Evolutionary conservation across 2,329 filamentous ascomycete genomes (phyloP).

Genomic region (Venturia pyrina): DNA sequence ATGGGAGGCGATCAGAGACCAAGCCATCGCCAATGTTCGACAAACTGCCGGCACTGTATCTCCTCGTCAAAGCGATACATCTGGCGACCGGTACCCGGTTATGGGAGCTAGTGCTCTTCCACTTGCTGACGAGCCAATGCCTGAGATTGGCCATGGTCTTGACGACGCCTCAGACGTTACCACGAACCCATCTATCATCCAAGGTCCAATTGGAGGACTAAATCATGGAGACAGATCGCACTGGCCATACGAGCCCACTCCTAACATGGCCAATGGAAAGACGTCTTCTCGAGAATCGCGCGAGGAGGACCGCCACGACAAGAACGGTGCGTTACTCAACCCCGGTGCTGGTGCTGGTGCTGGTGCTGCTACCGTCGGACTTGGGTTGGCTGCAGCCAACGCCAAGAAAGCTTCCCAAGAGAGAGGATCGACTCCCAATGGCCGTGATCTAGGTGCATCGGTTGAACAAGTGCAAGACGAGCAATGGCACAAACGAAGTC

Average conservation of each 20-base stretch:
- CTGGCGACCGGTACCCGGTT: constrained; percentile 32
- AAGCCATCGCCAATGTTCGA: constrained; percentile 11
- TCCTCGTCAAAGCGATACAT: constrained; percentile 46
- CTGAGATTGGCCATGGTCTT: constrained; percentile 60
- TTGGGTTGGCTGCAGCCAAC: constrained; percentile 37
- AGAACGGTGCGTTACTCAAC: background rate
- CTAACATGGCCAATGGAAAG: constrained; percentile 27
- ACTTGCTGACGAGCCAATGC: constrained; percentile 58
- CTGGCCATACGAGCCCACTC: constrained; percentile 48
- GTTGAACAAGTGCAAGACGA: constrained; percentile 30
- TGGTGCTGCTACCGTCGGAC: constrained; percentile 38
- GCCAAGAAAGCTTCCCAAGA: constrained; percentile 18
- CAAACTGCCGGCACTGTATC: constrained; percentile 23
- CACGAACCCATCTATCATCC: constrained; percentile 77
- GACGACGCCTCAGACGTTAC: constrained; percentile 55
- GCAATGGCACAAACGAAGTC: constrained; percentile 19
- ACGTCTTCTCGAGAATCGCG: background rate
- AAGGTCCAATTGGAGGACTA: constrained; percentile 57
- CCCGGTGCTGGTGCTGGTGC: constrained; percentile 38
- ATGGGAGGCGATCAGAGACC: constrained; percentile 11
- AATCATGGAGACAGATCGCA: constrained; percentile 38
- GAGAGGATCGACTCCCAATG: background rate
- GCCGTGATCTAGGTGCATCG: constrained; percentile 16
- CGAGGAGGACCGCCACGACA: background rate
- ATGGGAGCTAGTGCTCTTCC: constrained; percentile 64